Conservation (phyloP, 1,284 basidiomycete genomes). For the Psilocybe mexicana region DNA sequence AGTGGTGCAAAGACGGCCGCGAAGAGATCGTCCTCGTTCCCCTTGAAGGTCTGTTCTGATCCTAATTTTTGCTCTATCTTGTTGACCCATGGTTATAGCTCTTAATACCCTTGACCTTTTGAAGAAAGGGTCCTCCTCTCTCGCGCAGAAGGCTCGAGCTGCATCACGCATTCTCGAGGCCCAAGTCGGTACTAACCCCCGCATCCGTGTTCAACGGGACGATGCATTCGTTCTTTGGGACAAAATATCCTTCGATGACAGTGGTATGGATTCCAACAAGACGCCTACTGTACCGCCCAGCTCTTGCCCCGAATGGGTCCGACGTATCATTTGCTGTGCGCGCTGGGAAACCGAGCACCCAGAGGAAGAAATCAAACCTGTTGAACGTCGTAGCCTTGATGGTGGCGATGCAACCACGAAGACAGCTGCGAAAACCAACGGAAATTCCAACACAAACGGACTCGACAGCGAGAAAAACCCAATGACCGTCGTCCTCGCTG, state of each 20-base stretch:
- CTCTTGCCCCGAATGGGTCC: slow-evolving; percentile 75
- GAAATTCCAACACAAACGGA: background rate
- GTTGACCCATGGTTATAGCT: slow-evolving; percentile 44
- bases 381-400: background rate
- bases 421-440: background rate
- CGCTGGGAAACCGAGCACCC: slow-evolving; percentile 65
- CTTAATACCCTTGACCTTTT: slow-evolving; percentile 91
- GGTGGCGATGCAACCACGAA: background rate
- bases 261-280: slow-evolving; percentile 13
- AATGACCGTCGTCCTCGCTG: slow-evolving; percentile 60
- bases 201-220: slow-evolving; percentile 76
- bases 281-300: slow-evolving; percentile 12
- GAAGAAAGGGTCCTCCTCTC: slow-evolving; percentile 82
- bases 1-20: slow-evolving; percentile 74
- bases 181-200: slow-evolving; percentile 76
- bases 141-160: slow-evolving; percentile 80
- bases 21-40: slow-evolving; percentile 79
- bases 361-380: slow-evolving; percentile 21
- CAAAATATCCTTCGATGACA: slow-evolving; percentile 49
- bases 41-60: slow-evolving; percentile 69
- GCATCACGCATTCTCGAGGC: slow-evolving; percentile 83
- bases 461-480: slow-evolving; percentile 19
- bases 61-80: background rate
- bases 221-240: slow-evolving; percentile 82
- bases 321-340: slow-evolving; percentile 77